Evolutionary conservation across 768 basidiomycete species (phyloP), one percentile per base, ranked within the genome.

Genomic region (Cystofilobasidium ferigula): DNA sequence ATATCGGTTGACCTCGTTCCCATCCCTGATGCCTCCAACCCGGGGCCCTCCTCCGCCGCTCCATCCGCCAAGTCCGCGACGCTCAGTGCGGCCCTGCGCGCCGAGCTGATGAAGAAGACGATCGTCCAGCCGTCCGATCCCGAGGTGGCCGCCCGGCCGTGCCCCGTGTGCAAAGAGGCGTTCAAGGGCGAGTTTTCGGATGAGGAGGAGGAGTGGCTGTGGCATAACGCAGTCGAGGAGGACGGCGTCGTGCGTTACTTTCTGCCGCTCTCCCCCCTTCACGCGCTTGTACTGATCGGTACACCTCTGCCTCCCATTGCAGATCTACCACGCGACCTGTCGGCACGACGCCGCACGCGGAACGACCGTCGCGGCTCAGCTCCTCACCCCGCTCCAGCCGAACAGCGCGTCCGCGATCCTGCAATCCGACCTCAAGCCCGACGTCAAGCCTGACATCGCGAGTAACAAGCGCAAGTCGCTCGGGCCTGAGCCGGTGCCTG

Each of bases 111-210:
- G 38, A 56, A 57, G 51, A 61, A 61, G 59, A 38, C 30, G 10
- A 40, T 67, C 45, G 34, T 67, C 30, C 65, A 60, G 43, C 65
- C 65, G 42, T 48, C 48, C 13, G 61, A 67, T 32, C 60, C 65
- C 7, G 60, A 57, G 14, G 9, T 57, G 32, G 60, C 60, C 1
- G 57, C 64, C n/a, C 40, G 57, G 30, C 56, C 56, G 20, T 68
- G 67, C 38, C 60, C 60, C 24, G 81, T 78, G 28, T 73, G 65
- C 78, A 45, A 76, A 78, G 42, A 97, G 72, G 8, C 85, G 83
- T 71, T 85, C 82, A 14, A 90, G 38, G 67, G 61, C 20, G 67
- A 62, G 36, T 68, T 58, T 32, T 26, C 24, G 18, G 67, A 68
- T 13, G 67, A 59, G 1, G 67, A 68, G 35, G 67, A 68, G 56